phyloP scores from a whole-genome alignment of 176 grass and related monocot genomes.

The Puccinellia tenuiflora region DNA sequence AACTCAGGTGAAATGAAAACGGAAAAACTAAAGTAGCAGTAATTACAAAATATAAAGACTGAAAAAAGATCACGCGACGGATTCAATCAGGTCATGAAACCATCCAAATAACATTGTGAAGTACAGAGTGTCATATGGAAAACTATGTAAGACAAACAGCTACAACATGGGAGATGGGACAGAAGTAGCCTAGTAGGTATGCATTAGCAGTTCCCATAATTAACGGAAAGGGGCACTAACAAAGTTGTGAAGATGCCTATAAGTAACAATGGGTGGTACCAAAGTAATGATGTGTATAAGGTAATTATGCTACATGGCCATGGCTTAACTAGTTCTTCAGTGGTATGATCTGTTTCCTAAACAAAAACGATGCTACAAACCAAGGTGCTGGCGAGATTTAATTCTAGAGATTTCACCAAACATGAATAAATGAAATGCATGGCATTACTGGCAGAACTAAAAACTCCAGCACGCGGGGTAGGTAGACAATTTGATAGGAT shows the following conservation, averaged over 20 bases:
- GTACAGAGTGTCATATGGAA: not conserved
- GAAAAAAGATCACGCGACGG: not conserved
- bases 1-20: slow-evolving; percentile 1
- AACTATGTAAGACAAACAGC: not conserved
- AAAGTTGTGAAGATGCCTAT: not conserved
- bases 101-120: not conserved
- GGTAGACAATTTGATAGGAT: not conserved
- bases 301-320: not conserved
- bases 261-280: not conserved
- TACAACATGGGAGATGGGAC: not conserved
- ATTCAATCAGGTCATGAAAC: not conserved
- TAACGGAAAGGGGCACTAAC: not conserved
- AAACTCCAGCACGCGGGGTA: not conserved
- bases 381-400: not conserved
- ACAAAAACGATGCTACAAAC: slow-evolving; percentile 5
- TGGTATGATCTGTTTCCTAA: not conserved
- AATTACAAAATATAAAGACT: not conserved
- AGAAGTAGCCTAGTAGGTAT: not conserved
- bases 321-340: not conserved
- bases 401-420: not conserved
- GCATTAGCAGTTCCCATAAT: not conserved
- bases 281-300: not conserved
- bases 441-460: not conserved
- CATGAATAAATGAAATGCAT: not conserved
- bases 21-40: not conserved